Conservation (phyloP, 768 basidiomycete genomes). For the Tulasnella calospora region DNA sequence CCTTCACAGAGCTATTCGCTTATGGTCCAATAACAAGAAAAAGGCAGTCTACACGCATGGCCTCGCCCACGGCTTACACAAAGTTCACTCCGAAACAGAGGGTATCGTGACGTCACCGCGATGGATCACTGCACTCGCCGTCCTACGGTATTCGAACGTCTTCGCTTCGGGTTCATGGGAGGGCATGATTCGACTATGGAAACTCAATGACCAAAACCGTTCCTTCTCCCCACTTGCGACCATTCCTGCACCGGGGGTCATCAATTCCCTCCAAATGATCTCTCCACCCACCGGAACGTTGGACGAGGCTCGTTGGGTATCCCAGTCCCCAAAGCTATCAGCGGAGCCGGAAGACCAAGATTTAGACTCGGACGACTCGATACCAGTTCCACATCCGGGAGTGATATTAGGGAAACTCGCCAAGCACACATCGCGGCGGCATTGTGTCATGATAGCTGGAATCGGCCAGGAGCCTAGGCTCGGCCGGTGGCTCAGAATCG, state of each 20-base stretch:
- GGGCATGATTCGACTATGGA: constrained; percentile 84
- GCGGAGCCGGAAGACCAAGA: constrained; percentile 28
- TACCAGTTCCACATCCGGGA: not conserved
- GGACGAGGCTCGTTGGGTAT: constrained; percentile 45
- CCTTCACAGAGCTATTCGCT: constrained; percentile 68
- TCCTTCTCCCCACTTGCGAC: constrained; percentile 66
- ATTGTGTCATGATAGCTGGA: constrained; percentile 63
- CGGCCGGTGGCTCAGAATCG: constrained; percentile 81
- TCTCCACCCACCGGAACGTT: constrained; percentile 45
- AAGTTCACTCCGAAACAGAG: constrained; percentile 64
- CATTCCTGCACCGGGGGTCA: constrained; percentile 65
- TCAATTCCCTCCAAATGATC: constrained; percentile 86
- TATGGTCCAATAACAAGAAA: constrained; percentile 91
- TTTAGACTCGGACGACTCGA: constrained; percentile 1
- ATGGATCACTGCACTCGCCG: constrained; percentile 84
- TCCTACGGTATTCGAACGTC: constrained; percentile 81
- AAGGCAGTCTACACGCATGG: constrained; percentile 86
- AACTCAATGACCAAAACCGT: constrained; percentile 70
- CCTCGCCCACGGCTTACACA: constrained; percentile 81
- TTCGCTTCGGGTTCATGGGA: constrained; percentile 96
- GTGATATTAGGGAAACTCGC: constrained; percentile 2
- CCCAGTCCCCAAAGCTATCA: constrained; percentile 30
- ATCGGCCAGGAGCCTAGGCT: constrained; percentile 83
- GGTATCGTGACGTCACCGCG: constrained; percentile 71
- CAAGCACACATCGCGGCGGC: constrained; percentile 34